A percentile compares a stretch with the other conserved stretches of the same genome.
These are phyloP conservation scores for Turnera subulata DNA, from an alignment of 345 rosid genomes.

Conservation along the genomic window DNA sequence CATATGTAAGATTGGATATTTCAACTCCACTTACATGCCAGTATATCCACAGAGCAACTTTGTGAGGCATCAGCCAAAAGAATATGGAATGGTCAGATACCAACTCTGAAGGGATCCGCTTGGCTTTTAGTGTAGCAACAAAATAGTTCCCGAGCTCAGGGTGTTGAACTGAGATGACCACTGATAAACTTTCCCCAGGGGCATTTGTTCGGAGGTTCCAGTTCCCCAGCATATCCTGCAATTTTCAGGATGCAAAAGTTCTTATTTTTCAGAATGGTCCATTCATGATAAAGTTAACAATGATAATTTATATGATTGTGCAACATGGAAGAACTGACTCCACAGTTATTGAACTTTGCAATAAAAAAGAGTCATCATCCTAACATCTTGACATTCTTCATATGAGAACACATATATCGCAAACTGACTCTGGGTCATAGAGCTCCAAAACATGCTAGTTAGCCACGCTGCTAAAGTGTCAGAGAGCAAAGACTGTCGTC, in stretches of 20 bases:
- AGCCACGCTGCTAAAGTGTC: no score
- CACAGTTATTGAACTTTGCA: no score
- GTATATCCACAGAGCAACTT: slow-evolving; percentile 88
- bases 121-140: slow-evolving; percentile 63
- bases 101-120: slow-evolving; percentile 30
- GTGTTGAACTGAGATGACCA: slow-evolving; percentile 64
- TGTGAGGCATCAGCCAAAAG: slow-evolving; percentile 99
- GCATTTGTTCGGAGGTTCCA: slow-evolving; percentile 68
- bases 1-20: neutral
- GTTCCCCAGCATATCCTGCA: slow-evolving; percentile 85
- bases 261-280: no score
- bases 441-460: no score
- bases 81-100: slow-evolving; percentile 46
- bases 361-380: no score
- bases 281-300: no score
- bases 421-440: no score
- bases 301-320: no score
- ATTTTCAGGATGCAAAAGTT: neutral
- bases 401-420: no score
- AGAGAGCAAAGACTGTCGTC: no score
- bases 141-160: slow-evolving; percentile 79
- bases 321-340: no score
- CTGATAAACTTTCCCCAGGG: slow-evolving; percentile 61
- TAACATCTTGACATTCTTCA: no score
- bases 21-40: slow-evolving; percentile 75